phyloP scores from a whole-genome alignment of 768 basidiomycete genomes.

The Trametes cinnabarina region DNA sequence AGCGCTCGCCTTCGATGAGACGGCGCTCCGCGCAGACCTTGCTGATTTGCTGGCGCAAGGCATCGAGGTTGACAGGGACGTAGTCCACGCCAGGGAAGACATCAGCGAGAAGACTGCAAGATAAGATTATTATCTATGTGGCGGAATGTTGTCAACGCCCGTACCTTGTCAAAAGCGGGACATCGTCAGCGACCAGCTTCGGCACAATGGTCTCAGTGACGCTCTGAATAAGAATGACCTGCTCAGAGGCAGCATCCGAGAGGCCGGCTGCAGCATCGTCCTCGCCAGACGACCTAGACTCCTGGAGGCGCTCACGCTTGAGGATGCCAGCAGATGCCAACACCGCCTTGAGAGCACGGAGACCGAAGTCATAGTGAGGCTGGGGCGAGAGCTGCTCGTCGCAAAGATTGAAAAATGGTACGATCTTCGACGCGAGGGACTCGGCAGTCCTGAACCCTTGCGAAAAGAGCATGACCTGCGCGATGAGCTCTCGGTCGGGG shows the following conservation, averaged over 20 bases:
- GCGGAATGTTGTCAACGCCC: slow-evolving; percentile 21
- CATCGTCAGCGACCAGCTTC: slow-evolving; percentile 96
- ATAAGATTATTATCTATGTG: neutral
- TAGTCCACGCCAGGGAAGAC: slow-evolving; percentile 98
- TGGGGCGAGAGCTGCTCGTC: slow-evolving; percentile 96
- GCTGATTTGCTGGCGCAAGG: slow-evolving; percentile 79
- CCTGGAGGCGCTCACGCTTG: slow-evolving; percentile 83
- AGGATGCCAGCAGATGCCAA: slow-evolving; percentile 96
- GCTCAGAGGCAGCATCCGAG: slow-evolving; percentile 78
- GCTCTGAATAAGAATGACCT: slow-evolving; percentile 97
- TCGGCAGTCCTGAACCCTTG: slow-evolving; percentile 99
- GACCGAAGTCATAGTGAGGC: slow-evolving; percentile 98
- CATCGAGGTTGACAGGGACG: slow-evolving; percentile 81
- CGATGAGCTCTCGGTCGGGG: slow-evolving; percentile 96
- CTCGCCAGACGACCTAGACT: slow-evolving; percentile 35
- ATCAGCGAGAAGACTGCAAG: slow-evolving; percentile 79
- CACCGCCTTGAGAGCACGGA: slow-evolving; percentile 95
- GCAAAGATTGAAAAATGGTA: slow-evolving; percentile 99
- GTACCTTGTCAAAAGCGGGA: slow-evolving; percentile 88
- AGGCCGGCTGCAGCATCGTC: slow-evolving; percentile 48
- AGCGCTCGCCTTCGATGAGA: slow-evolving; percentile 81
- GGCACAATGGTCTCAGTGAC: slow-evolving; percentile 98
- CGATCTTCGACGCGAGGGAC: slow-evolving; percentile 95
- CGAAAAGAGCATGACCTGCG: slow-evolving; percentile 99
- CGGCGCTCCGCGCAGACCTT: slow-evolving; percentile 85